Evolutionary conservation across 2,329 filamentous ascomycete species (phyloP), one percentile per base, ranked within the genome.

Genomic region (Metarhizium humberi): DNA sequence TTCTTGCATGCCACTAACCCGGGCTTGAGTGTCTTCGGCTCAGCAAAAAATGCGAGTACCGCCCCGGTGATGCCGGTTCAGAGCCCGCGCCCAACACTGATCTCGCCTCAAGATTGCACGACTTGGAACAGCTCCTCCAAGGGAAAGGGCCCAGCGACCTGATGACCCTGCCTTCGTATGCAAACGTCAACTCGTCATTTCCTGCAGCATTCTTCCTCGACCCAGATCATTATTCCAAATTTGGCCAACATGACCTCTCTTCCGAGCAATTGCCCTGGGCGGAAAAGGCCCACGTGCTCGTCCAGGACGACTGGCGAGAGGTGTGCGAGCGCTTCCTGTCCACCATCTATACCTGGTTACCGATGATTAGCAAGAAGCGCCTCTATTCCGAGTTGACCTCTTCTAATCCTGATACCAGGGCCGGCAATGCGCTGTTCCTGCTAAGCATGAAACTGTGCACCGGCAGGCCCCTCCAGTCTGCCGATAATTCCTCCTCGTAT

Each of bases 361-460:
- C 59, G 7, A 52, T 60, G 14, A 57, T 61, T 8, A 60, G 59
- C 53, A 59, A 54, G 30, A 61, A 63, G 38, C 55, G 58, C 2
- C 42, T 62, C 2, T 30, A 56, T n/a, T 25, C 54, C 32, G 50
- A 56, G 3, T 20, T 58, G 1, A n/a, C 34, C 6, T 30, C 47
- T 32, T 8, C 32, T 6, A 49, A 55, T 2, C 30, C 47, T 11
- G 42, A 25, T 4, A 25, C 25, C 25, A 25, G 25, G 25, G 25
- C 25, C 25, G 25, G 25, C 25, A 25, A 25, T 16, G 52, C 46
- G 18, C 57, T 63, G 3, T 56, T 63, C 14, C 18, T 60, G 6
- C 52, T 63, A 11, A 58, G 56, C 48, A 61, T 63, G 55, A 59
- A 57, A 51, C 59, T 63, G 4, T 60, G 55, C 45, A 53, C 45